These are phyloP conservation scores for Aspergillus sp. DNA, from an alignment of 2,329 filamentous ascomycete species.

Conservation along the genomic window DNA sequence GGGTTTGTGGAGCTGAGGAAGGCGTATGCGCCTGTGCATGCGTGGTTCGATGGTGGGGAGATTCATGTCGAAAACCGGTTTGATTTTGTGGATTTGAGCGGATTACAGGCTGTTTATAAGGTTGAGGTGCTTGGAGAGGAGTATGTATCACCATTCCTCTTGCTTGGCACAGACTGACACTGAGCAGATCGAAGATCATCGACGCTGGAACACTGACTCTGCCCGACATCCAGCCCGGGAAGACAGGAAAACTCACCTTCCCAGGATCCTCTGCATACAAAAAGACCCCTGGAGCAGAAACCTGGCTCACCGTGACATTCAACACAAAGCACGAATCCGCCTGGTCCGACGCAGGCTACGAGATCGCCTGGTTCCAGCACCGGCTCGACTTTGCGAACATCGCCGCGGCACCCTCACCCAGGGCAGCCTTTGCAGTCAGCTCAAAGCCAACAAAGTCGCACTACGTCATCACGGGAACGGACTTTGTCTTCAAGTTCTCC, in stretches of 20 bases:
- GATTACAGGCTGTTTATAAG: background rate
- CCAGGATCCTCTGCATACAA: background rate
- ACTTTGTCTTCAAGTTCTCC: conserved; percentile 17
- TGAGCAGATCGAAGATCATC: background rate
- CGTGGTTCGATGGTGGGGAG: conserved; percentile 42
- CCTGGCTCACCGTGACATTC: conserved; percentile 32
- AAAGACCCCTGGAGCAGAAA: conserved; percentile 31
- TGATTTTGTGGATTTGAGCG: conserved; percentile 51
- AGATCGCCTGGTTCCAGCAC: conserved; percentile 21
- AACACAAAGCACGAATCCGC: conserved; percentile 46
- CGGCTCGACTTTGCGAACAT: background rate
- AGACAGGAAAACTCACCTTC: conserved; percentile 1
- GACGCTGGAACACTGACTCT: conserved; percentile 2
- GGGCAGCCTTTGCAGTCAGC: background rate
- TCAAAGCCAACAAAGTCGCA: background rate
- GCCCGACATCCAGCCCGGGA: conserved; percentile 4
- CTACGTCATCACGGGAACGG: conserved; percentile 11
- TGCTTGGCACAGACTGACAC: background rate
- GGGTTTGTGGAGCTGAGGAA: conserved; percentile 63
- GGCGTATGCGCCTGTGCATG: conserved; percentile 59
- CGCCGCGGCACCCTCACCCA: background rate
- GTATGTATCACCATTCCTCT: background rate
- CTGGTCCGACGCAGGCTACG: conserved; percentile 60
- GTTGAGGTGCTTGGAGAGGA: conserved; percentile 37
- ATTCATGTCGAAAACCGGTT: conserved; percentile 56